Evolutionary conservation across 2,329 filamentous ascomycete genomes (phyloP), one percentile per base, ranked within the genome.

Genomic region (Talaromyces marneffei): DNA sequence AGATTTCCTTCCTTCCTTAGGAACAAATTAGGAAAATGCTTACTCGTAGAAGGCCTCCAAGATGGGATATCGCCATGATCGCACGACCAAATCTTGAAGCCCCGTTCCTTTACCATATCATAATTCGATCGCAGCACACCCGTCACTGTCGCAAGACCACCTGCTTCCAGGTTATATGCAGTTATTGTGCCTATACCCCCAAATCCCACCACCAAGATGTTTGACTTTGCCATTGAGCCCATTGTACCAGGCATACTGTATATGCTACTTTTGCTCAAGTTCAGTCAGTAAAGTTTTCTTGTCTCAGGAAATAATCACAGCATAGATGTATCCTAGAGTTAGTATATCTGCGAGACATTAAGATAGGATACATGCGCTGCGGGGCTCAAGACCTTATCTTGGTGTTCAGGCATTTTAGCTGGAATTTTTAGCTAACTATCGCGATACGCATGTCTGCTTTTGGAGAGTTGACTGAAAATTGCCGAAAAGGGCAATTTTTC

Each of bases 121-220:
- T 79, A 86, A 67, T 86, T 87, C 0, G 84, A 86, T 23, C 85
- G 77, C 50, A 85, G 72, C 0, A 86, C 79, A 0, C 79, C 73
- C 0, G 83, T 84, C 2, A 86, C 83, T 2, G 66, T 73, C 4
- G 83, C 82, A 12, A 76, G 70, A 8, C 79, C 79, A 8, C 82
- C 82, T 2, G 69, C 69, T 68, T 86, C 80, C 4, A 87, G 74
- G 40, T 81, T 82, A 52, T 83, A 78, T 2, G 83, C 84, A 5
- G 80, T 79, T 68, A 87, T 83, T 0, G 83, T 81, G 16, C 85
- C 85, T 2, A 87, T 80, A 3, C 82, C 82, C 7, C 85, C 85
- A 6, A 76, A 76, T 12, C 85, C 84, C 12, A 87, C 73, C 16
- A 86, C 65, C 3, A 86, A 76, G 2, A 86, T 75, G 25, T 72